Percentiles rank a stretch among this genome's conserved stretches.
phyloP scores from a whole-genome alignment of 2,329 filamentous ascomycete genomes.

The Colletotrichum theobromicola region DNA sequence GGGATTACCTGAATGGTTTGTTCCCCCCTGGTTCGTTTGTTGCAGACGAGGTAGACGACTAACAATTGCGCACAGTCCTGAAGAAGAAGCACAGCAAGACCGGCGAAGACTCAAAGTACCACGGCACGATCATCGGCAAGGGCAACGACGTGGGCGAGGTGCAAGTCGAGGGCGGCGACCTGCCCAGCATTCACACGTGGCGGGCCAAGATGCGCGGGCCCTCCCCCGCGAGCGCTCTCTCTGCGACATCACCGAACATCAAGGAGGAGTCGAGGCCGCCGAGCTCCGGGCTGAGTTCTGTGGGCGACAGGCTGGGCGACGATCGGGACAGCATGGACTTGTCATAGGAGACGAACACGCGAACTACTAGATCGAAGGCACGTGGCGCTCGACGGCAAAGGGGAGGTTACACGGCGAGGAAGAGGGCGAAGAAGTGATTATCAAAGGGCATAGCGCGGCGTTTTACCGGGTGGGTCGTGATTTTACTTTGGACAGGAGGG shows the following conservation, averaged over 20 bases:
- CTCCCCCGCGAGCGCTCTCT: slow-evolving; percentile 22
- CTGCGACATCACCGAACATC: slow-evolving; percentile 19
- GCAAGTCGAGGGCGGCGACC: slow-evolving; percentile 78
- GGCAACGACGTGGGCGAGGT: slow-evolving; percentile 70
- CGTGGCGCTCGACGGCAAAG: not conserved
- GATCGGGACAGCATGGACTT: slow-evolving; percentile 53
- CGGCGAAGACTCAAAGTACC: slow-evolving; percentile 84
- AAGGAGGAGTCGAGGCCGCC: slow-evolving; percentile 45
- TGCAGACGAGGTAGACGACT: not conserved
- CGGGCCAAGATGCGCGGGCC: slow-evolving; percentile 42
- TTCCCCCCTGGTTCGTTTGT: not conserved
- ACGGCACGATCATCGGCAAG: slow-evolving; percentile 82
- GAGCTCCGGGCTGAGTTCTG: slow-evolving; percentile 63
- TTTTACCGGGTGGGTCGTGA: not conserved
- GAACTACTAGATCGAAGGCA: not conserved
- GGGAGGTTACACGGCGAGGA: not conserved
- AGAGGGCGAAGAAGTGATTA: not conserved
- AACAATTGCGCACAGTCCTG: slow-evolving; percentile 59
- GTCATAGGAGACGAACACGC: slow-evolving; percentile 29
- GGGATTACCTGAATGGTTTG: slow-evolving; percentile 73
- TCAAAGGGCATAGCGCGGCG: slow-evolving; percentile 23
- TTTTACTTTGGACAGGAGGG: not conserved
- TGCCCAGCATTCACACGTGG: slow-evolving; percentile 73
- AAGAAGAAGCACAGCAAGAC: slow-evolving; percentile 94
- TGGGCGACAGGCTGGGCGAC: slow-evolving; percentile 52